Percentiles rank a stretch among this genome's conserved stretches.
phyloP scores from a whole-genome alignment of 805 yeast genomes.

The Starmera dryadoides region DNA sequence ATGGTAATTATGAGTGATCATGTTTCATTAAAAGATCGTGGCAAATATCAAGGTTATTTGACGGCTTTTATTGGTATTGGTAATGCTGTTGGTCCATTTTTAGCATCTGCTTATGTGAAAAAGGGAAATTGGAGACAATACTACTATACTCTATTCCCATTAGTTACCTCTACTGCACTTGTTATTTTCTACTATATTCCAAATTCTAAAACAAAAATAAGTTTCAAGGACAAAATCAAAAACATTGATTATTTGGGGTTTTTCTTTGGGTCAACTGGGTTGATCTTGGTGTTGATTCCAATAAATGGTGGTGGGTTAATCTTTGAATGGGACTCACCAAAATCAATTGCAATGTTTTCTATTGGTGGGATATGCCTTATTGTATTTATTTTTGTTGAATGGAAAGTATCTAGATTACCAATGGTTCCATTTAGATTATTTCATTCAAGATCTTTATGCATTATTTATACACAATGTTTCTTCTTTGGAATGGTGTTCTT shows the following conservation, averaged over 20 bases:
- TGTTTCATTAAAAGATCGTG: slow-evolving; percentile 45
- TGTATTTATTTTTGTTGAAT: slow-evolving; percentile 40
- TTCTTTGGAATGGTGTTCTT: slow-evolving; percentile 42
- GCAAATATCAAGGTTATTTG: slow-evolving; percentile 49
- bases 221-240: slow-evolving; percentile 26
- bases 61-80: slow-evolving; percentile 46
- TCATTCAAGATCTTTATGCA: slow-evolving; percentile 23
- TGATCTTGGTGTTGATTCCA: slow-evolving; percentile 41
- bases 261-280: slow-evolving; percentile 35
- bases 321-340: slow-evolving; percentile 38
- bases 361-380: slow-evolving; percentile 30
- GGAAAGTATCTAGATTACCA: slow-evolving; percentile 41
- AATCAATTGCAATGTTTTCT: slow-evolving; percentile 26
- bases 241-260: slow-evolving; percentile 47
- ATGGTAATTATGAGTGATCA: slow-evolving; percentile 51
- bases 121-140: slow-evolving; percentile 32
- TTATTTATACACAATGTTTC: slow-evolving; percentile 26
- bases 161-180: slow-evolving; percentile 18
- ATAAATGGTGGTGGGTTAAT: slow-evolving; percentile 52
- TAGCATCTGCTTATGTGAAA: slow-evolving; percentile 32
- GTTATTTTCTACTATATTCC: slow-evolving; percentile 23
- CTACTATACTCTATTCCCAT: slow-evolving; percentile 30
- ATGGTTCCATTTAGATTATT: slow-evolving; percentile 46
- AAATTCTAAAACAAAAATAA: slow-evolving; percentile 8
- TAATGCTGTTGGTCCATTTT: slow-evolving; percentile 34